Percentiles rank a stretch among this genome's conserved stretches.
Evolutionary conservation across 257 asterid species (phyloP).

Genomic region (Voacanga thouarsii): DNA sequence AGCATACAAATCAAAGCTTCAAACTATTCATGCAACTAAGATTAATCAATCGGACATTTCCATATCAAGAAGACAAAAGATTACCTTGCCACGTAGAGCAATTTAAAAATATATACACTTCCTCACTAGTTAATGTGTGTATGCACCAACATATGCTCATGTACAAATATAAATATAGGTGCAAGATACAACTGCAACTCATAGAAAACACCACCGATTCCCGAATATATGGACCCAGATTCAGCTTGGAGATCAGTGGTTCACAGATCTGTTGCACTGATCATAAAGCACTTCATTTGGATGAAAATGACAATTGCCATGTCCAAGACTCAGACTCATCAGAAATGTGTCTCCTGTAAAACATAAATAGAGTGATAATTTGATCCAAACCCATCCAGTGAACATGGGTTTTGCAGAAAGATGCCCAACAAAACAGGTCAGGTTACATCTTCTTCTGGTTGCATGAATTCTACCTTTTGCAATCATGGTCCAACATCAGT

Average conservation of each 20-base stretch:
- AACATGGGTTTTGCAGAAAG: not conserved
- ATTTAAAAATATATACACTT: not conserved
- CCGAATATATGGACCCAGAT: not conserved
- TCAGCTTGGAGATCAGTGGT: not conserved
- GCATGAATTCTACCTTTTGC: not conserved
- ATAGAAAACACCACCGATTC: not conserved
- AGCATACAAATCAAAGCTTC: not conserved
- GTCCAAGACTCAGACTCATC: not conserved
- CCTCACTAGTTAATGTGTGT: not conserved
- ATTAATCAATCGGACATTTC: not conserved
- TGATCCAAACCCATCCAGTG: not conserved
- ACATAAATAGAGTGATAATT: not conserved
- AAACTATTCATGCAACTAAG: not conserved
- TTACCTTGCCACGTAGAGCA: not conserved
- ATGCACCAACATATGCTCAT: not conserved
- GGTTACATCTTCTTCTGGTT: not conserved
- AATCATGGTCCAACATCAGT: not conserved
- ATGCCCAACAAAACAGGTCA: not conserved
- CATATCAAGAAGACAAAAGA: not conserved
- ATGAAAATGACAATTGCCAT: not conserved
- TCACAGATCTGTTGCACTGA: not conserved
- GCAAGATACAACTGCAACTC: not conserved
- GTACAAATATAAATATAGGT: not conserved
- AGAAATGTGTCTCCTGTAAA: not conserved
- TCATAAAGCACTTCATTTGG: not conserved